Percentiles rank a stretch among this genome's conserved stretches.
Evolutionary conservation across 768 basidiomycete genomes (phyloP).

Genomic region (Leccinum longicurvipes): DNA sequence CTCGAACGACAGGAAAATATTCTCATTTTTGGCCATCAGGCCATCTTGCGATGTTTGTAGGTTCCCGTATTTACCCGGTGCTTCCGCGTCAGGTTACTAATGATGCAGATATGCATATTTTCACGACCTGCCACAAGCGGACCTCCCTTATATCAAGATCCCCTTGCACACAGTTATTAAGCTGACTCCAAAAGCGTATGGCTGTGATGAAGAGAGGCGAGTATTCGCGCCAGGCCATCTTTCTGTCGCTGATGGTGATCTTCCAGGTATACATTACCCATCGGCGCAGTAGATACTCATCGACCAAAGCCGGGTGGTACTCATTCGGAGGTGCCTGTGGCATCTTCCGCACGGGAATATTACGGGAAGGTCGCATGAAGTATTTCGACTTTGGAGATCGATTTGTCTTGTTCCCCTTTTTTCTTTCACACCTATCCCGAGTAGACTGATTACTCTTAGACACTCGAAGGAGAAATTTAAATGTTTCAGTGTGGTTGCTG

Average conservation of each 20-base stretch:
- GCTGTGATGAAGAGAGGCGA: conserved; percentile 94
- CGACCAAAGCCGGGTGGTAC: conserved; percentile 50
- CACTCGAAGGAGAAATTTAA: not conserved
- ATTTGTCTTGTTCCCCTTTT: not conserved
- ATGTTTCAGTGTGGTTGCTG: not conserved
- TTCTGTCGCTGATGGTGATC: not conserved
- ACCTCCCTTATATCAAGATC: conserved; percentile 97
- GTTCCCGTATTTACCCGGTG: conserved; percentile 20
- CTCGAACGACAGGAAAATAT: conserved; percentile 97
- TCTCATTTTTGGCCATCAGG: conserved; percentile 94
- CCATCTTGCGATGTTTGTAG: conserved; percentile 76
- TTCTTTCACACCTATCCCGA: not conserved
- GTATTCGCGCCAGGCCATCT: conserved; percentile 2
- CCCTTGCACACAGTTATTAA: conserved; percentile 98
- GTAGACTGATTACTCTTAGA: not conserved
- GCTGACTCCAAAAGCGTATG: conserved; percentile 96
- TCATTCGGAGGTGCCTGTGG: conserved; percentile 18
- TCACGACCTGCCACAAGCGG: conserved; percentile 84
- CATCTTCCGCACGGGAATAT: conserved; percentile 35
- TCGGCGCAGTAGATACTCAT: conserved; percentile 92
- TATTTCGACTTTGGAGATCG: not conserved
- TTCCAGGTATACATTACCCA: conserved; percentile 79
- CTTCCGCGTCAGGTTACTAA: not conserved
- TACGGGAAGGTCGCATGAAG: conserved; percentile 25
- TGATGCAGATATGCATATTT: conserved; percentile 88